Conservation (phyloP, 148 eudicot genomes). For the Vaccinium myrtillus region DNA sequence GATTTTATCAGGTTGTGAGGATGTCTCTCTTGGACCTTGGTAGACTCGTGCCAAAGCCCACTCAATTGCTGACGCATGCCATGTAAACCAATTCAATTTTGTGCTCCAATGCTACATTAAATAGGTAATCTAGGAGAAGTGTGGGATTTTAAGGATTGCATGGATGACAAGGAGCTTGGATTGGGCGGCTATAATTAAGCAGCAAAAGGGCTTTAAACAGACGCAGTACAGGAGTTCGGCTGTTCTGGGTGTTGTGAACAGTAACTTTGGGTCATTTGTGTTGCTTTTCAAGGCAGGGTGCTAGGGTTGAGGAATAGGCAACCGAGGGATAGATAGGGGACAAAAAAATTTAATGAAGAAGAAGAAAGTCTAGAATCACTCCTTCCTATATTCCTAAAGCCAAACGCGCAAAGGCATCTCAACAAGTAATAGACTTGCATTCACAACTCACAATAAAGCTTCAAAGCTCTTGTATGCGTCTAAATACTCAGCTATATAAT, state of each 20-base stretch:
- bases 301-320: constrained; percentile 1
- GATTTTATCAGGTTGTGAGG: background rate
- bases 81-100: background rate
- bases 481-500: background rate
- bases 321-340: background rate
- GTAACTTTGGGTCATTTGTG: background rate
- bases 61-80: background rate
- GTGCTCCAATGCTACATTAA: background rate
- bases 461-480: too few species aligned
- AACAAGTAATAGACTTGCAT: background rate
- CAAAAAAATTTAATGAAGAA: background rate
- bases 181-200: background rate
- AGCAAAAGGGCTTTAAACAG: background rate
- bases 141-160: background rate
- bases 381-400: background rate
- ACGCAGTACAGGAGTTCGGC: background rate
- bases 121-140: background rate
- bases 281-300: background rate
- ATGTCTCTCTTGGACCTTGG: background rate
- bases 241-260: background rate
- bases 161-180: background rate
- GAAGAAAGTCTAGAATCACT: background rate
- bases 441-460: background rate
- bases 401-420: background rate
- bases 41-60: background rate